Evolutionary conservation across 352 stramenopile genomes (phyloP).

Genomic region (Elongisporangium undulatum): DNA sequence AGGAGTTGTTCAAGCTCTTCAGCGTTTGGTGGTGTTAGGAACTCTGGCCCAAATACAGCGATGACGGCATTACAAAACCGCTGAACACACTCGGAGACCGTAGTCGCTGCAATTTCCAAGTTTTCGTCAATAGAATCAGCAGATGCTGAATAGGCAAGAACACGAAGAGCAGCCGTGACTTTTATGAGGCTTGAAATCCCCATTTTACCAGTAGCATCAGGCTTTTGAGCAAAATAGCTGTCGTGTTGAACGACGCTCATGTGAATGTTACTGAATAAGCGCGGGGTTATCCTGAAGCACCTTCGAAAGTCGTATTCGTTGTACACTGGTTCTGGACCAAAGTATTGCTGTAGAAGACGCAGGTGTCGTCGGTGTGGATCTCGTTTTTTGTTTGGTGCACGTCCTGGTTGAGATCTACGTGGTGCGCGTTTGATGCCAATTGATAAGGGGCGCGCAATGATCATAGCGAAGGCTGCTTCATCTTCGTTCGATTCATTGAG

Average conservation of each 20-base stretch:
- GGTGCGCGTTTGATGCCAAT: no score
- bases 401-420: not conserved
- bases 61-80: not conserved
- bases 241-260: no score
- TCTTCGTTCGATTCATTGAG: no score
- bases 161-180: not conserved
- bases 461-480: no score
- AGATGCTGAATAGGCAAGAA: not conserved
- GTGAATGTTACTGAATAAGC: no score
- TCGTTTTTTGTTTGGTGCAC: slow-evolving; percentile 3
- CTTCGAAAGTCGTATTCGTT: not conserved
- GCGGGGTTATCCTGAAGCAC: slow-evolving; percentile 1
- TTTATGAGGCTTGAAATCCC: not conserved
- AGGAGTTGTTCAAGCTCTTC: not conserved
- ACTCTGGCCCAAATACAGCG: not conserved
- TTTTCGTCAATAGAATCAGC: slow-evolving; percentile 1
- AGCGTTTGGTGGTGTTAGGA: not conserved
- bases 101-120: slow-evolving; percentile 1
- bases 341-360: slow-evolving; percentile 1
- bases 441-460: no score
- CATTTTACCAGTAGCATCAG: not conserved
- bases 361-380: not conserved
- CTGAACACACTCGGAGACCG: not conserved
- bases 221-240: not conserved
- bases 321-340: not conserved